These are phyloP conservation scores for Cyclostephanos invisitatus DNA, from an alignment of 108 stramenopile genomes.

Conservation along the genomic window DNA sequence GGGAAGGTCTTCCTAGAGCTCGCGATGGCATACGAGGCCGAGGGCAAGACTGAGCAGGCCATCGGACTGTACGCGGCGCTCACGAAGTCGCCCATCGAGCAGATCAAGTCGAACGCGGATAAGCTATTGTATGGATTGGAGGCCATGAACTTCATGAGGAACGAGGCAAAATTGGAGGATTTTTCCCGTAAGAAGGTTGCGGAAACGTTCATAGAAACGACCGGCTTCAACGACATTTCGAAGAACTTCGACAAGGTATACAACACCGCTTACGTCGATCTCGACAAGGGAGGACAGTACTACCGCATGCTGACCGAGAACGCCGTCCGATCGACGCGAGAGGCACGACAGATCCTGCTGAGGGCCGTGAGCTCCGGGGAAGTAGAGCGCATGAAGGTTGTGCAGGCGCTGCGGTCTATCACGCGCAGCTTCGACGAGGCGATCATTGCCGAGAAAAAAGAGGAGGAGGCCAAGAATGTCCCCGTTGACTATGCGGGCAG, in stretches of 20 bases:
- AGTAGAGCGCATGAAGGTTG: constrained; percentile 60
- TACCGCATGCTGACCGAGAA: constrained; percentile 83
- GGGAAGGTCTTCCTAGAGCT: constrained; percentile 83
- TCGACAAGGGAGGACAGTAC: constrained; percentile 61
- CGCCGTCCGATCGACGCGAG: constrained; percentile 78
- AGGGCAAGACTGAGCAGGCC: constrained; percentile 74
- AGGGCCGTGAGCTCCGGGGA: constrained; percentile 69
- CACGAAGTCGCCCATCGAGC: constrained; percentile 72
- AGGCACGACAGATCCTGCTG: constrained; percentile 84
- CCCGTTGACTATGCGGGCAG: constrained; percentile 42
- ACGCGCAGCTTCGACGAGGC: constrained; percentile 71
- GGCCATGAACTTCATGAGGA: constrained; percentile 83
- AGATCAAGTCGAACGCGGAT: constrained; percentile 80
- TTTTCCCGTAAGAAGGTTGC: constrained; percentile 64
- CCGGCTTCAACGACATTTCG: constrained; percentile 68
- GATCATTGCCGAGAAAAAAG: constrained; percentile 49
- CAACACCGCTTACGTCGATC: constrained; percentile 82
- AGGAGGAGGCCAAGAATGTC: constrained; percentile 39
- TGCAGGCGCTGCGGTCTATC: constrained; percentile 74
- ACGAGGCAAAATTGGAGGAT: constrained; percentile 59
- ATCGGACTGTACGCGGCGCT: constrained; percentile 64
- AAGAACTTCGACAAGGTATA: constrained; percentile 84
- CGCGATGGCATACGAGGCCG: constrained; percentile 91
- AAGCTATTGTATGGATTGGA: constrained; percentile 78
- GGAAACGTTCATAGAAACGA: constrained; percentile 85